Evolutionary conservation across 305 asterid genomes (phyloP).

Genomic region (Ilex paraguariensis): DNA sequence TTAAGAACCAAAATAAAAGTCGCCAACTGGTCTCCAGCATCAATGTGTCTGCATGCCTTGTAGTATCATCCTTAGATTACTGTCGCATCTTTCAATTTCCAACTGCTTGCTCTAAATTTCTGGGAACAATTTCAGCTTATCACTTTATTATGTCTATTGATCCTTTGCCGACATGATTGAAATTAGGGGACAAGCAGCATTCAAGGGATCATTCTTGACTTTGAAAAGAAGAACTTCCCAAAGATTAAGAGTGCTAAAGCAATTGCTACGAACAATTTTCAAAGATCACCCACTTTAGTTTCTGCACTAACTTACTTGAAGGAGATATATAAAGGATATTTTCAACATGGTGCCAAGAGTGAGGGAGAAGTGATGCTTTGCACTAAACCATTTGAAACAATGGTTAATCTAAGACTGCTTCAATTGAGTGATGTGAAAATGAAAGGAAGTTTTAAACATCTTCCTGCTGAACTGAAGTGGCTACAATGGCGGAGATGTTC

Average conservation of each 20-base stretch:
- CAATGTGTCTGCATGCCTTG: no score
- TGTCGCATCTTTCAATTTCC: background rate
- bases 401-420: constrained; percentile 32
- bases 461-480: constrained; percentile 32
- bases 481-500: constrained; percentile 31
- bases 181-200: constrained; percentile 23
- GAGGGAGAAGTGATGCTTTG: constrained; percentile 13
- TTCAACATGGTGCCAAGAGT: constrained; percentile 8
- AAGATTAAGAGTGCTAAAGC: constrained; percentile 6
- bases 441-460: constrained; percentile 22
- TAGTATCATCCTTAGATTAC: background rate
- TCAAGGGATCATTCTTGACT: constrained; percentile 26
- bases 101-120: background rate
- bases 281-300: constrained; percentile 8
- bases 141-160: background rate
- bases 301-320: constrained; percentile 13
- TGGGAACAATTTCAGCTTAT: constrained; percentile 2
- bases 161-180: background rate
- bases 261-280: background rate
- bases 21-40: no score
- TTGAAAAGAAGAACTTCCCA: constrained; percentile 12
- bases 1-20: no score
- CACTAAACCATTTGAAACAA: constrained; percentile 20
- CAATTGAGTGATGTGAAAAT: constrained; percentile 25
- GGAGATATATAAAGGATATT: constrained; percentile 12